Base-by-base conservation (phyloP, 164 flowering plant species). In the Litsea cubeba region DNA sequence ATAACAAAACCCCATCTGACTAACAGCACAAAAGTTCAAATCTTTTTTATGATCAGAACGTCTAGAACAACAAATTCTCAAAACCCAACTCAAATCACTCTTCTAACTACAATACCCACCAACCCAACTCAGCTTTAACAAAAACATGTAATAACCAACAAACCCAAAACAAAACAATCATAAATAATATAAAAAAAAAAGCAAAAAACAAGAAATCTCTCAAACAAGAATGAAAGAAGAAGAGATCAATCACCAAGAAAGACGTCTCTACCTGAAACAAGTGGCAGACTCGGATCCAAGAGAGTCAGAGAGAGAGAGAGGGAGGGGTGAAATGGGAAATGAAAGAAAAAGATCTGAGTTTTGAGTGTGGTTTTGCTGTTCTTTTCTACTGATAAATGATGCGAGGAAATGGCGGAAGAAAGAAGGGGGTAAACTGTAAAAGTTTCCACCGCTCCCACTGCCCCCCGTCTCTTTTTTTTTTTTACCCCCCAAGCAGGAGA, bases 271-370 rank as follows among this genome's bases (percentile, higher is more conserved):
- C 71, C 25, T 14, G 8, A 22, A 25, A 50, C 15, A 23, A 68
- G 54, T 28, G 23, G 51, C 66, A 11, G 57, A 68, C 46, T 68
- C 71, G 50, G 71, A 68, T 68, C 54, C 71, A 24, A 46, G 71
- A 68, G 46, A 66, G 28, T 6, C 20, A 15, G 46, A 66, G 24
- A 66, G 69, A 64, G 46, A 40, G 46, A 40, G 46, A 40, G 46
- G 1, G 11, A 40, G 11, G 46, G 46, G 46, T 40, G 46, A 40
- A 40, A 40, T 40, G 46, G 46, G 46, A 40, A 40, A 40, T 5
- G 8, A 8, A 40, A 40, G 46, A 8, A 8, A 40, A 40, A 40
- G 46, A 40, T 40, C 8, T 40, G 46, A 40, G 46, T 40, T 40
- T 8, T 40, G 46, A 40, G 46, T 8, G 46, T 40, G 10, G 46